A percentile compares a stretch with the other conserved stretches of the same genome.
Evolutionary conservation across 148 eudicot species (phyloP).

Genomic region (Nyssa sinensis): DNA sequence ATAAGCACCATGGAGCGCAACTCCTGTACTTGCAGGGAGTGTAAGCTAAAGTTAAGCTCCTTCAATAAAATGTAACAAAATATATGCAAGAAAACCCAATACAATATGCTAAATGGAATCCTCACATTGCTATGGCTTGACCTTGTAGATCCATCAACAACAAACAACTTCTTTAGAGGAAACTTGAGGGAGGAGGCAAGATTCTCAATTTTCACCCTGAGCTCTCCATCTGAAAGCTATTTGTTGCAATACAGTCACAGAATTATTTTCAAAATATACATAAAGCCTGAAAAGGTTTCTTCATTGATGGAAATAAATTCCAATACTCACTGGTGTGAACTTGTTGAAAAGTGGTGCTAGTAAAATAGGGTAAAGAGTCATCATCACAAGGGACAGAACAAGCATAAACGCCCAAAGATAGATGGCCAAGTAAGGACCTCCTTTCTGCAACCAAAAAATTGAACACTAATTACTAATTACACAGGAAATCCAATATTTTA

Average conservation of each 20-base stretch:
- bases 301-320: constrained; percentile 1
- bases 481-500: background rate
- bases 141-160: constrained; percentile 98
- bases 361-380: constrained; percentile 85
- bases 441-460: constrained; percentile 68
- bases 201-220: constrained; percentile 74
- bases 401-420: constrained; percentile 99
- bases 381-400: constrained; percentile 84
- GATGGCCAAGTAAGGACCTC: constrained; percentile 97
- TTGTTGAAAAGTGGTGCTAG: constrained; percentile 98
- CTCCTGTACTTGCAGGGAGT: too few species aligned
- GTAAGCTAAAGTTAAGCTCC: too few species aligned
- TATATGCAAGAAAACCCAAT: background rate
- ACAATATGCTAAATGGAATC: constrained; percentile 16
- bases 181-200: constrained; percentile 94
- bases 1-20: too few species aligned
- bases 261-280: background rate
- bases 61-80: too few species aligned
- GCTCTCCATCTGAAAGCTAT: constrained; percentile 92
- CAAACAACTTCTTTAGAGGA: constrained; percentile 92
- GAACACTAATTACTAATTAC: background rate
- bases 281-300: background rate
- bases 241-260: constrained; percentile 22
- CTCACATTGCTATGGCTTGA: constrained; percentile 99
- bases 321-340: constrained; percentile 83